phyloP scores from a whole-genome alignment of 768 basidiomycete species.

The Trametes sanguinea region DNA sequence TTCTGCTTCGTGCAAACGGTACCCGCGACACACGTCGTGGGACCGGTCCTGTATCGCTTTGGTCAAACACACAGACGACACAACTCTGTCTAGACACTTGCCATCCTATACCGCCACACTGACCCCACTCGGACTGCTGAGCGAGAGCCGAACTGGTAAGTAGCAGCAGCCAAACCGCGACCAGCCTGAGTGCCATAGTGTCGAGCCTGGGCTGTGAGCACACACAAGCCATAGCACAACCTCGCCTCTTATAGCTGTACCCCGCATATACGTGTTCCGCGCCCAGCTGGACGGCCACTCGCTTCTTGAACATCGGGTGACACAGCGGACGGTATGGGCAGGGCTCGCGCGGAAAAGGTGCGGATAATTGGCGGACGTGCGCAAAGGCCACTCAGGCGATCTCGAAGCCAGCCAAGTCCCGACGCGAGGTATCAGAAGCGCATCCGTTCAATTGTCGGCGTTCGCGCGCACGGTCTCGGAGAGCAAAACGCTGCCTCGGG shows the following conservation, averaged over 20 bases:
- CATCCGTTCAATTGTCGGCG: constrained; percentile 19
- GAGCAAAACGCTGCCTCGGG: background rate
- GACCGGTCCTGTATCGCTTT: constrained; percentile 42
- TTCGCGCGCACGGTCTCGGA: background rate
- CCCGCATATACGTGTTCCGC: background rate
- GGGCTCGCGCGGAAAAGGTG: constrained; percentile 26
- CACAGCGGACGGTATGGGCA: background rate
- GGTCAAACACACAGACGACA: background rate
- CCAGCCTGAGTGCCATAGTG: constrained; percentile 11
- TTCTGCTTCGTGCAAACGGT: constrained; percentile 47
- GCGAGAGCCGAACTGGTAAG: constrained; percentile 34
- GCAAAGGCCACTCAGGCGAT: background rate
- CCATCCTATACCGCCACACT: constrained; percentile 57
- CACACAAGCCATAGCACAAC: background rate
- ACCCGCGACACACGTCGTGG: constrained; percentile 49
- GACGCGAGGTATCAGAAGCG: constrained; percentile 9
- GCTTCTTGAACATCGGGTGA: constrained; percentile 1
- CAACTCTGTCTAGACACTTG: constrained; percentile 24
- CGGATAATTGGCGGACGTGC: constrained; percentile 30
- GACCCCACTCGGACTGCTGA: constrained; percentile 45
- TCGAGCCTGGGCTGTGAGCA: background rate
- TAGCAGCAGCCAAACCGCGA: constrained; percentile 12
- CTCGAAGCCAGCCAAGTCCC: background rate
- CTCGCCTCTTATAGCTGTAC: constrained; percentile 2
- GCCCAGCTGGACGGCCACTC: background rate